These are phyloP conservation scores for Planoprotostelium fungivorum DNA, from an alignment of 78 protist genomes.

Conservation along the genomic window DNA sequence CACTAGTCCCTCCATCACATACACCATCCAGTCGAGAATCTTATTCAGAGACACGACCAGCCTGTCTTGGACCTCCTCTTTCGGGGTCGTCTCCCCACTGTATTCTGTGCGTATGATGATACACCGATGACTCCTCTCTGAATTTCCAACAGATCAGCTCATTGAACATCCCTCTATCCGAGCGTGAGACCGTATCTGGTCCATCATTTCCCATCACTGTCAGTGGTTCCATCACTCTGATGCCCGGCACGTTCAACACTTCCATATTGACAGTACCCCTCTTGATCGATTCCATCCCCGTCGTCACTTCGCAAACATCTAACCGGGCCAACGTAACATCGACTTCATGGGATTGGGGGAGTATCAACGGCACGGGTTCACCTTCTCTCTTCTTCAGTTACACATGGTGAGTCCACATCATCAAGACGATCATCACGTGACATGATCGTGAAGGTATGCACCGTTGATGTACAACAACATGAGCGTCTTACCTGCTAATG, in stretches of 20 bases:
- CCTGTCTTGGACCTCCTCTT: not conserved
- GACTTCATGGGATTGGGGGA: too few relatives aligned
- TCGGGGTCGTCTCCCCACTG: not conserved
- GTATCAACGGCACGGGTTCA: not conserved
- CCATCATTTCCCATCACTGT: not conserved
- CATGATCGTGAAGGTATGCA: not conserved
- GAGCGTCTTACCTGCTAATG: not conserved
- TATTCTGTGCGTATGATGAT: not conserved
- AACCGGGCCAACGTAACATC: too few relatives aligned
- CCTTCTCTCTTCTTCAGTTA: not conserved
- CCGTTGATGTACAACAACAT: not conserved
- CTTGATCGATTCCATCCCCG: not conserved
- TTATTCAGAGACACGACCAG: not conserved
- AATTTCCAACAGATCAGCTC: not conserved
- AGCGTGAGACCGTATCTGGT: not conserved
- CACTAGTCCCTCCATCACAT: not conserved
- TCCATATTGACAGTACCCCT: not conserved
- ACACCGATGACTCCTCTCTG: not conserved
- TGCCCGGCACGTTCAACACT: not conserved
- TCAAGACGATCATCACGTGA: not conserved
- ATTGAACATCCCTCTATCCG: not conserved
- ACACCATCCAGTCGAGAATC: not conserved
- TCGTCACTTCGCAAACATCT: not conserved
- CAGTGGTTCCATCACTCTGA: not conserved
- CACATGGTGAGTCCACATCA: not conserved